These are phyloP conservation scores for Sordariomycetes sp. DNA, from an alignment of 2,329 filamentous ascomycete genomes.

Conservation along the genomic window DNA sequence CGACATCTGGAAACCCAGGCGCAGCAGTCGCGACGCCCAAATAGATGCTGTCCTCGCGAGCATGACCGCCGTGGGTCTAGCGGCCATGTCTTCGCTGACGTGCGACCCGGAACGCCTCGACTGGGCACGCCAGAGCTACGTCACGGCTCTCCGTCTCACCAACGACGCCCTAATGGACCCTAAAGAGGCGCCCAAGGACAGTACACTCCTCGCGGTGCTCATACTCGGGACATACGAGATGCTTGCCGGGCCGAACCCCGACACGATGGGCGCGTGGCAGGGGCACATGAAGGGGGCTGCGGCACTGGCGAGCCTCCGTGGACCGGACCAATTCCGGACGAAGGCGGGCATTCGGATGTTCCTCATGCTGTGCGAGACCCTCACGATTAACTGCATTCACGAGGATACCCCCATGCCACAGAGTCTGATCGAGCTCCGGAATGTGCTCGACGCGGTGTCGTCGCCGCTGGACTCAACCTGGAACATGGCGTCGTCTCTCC, in stretches of 20 bases:
- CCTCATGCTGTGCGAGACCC: slow-evolving; percentile 38
- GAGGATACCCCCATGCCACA: slow-evolving; percentile 34
- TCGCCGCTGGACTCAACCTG: slow-evolving; percentile 27
- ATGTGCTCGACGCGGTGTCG: slow-evolving; percentile 24
- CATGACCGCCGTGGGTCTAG: slow-evolving; percentile 44
- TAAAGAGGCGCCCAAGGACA: slow-evolving; percentile 30
- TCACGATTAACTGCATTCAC: slow-evolving; percentile 41
- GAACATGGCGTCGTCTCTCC: slow-evolving; percentile 31
- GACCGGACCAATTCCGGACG: slow-evolving; percentile 32
- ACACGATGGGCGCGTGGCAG: slow-evolving; percentile 39
- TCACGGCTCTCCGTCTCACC: slow-evolving; percentile 36
- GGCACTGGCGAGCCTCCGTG: slow-evolving; percentile 37
- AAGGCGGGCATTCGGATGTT: slow-evolving; percentile 39
- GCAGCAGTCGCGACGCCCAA: slow-evolving; percentile 27
- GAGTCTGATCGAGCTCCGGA: slow-evolving; percentile 33
- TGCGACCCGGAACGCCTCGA: slow-evolving; percentile 29
- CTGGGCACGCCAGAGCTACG: slow-evolving; percentile 38
- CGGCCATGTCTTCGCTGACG: slow-evolving; percentile 36
- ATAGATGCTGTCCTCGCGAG: slow-evolving; percentile 37
- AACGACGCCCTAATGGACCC: slow-evolving; percentile 37
- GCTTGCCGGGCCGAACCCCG: slow-evolving; percentile 32
- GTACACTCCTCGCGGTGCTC: slow-evolving; percentile 41
- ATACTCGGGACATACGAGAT: slow-evolving; percentile 45
- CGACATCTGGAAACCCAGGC: slow-evolving; percentile 37
- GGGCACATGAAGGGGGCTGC: slow-evolving; percentile 42